Conservation (phyloP, 73 alveolate genomes). For the Symbiodinium pilosum region DNA sequence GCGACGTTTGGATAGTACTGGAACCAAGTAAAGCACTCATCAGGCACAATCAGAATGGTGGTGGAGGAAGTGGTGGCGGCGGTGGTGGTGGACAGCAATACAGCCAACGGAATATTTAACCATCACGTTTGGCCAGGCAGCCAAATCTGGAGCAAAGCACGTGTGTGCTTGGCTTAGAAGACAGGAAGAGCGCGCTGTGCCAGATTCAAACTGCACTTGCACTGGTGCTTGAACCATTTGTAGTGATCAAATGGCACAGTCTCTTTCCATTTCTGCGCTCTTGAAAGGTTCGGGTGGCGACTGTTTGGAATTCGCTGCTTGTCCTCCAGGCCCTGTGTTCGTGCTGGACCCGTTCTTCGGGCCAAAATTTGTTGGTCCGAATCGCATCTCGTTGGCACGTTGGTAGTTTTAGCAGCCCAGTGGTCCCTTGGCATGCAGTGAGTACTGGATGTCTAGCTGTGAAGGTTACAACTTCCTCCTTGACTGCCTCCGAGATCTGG, state of each 20-base stretch:
- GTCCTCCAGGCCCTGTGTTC: constrained; percentile 53
- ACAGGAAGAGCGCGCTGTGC: not conserved
- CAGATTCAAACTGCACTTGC: not conserved
- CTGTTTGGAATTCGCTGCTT: not conserved
- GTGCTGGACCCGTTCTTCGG: constrained; percentile 67
- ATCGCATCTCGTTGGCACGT: constrained; percentile 11
- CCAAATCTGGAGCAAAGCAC: constrained; percentile 54
- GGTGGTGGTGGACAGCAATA: too few relatives aligned
- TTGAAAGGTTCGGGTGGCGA: too few relatives aligned
- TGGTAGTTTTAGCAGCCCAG: not conserved
- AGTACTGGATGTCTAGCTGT: too few relatives aligned
- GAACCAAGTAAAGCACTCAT: too few relatives aligned
- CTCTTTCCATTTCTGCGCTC: too few relatives aligned
- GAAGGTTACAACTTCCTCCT: constrained; percentile 70
- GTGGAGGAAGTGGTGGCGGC: too few relatives aligned
- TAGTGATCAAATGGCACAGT: too few relatives aligned
- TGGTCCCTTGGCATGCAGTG: too few relatives aligned
- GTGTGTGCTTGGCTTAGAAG: constrained; percentile 26
- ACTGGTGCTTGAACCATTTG: too few relatives aligned
- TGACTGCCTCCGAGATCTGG: constrained; percentile 67
- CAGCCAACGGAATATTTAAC: too few relatives aligned
- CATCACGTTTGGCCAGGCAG: constrained; percentile 12
- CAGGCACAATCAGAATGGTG: too few relatives aligned
- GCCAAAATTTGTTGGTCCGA: constrained; percentile 49
- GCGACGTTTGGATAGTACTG: too few relatives aligned